phyloP scores from a whole-genome alignment of 768 basidiomycete species.

The Cystofilobasidium bisporidii region DNA sequence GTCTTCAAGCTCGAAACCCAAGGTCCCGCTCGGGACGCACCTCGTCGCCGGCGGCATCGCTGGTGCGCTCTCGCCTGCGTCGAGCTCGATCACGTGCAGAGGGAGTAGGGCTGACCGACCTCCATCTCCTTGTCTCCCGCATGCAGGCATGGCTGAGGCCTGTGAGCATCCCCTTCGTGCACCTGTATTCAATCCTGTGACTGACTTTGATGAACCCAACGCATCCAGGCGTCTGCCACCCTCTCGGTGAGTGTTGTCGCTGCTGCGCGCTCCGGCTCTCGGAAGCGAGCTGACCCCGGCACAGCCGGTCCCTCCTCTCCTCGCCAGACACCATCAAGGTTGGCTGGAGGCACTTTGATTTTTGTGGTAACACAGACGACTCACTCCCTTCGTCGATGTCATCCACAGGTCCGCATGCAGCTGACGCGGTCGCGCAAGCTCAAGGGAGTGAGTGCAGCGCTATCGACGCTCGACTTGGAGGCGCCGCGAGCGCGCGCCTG shows the following conservation, averaged over 20 bases:
- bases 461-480: not conserved
- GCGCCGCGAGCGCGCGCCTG: not conserved
- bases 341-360: too few species aligned
- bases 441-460: slow-evolving; percentile 61
- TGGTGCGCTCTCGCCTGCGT: too few species aligned
- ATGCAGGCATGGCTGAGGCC: slow-evolving; percentile 24
- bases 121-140: too few species aligned
- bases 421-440: slow-evolving; percentile 67
- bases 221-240: slow-evolving; percentile 22
- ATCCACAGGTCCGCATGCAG: slow-evolving; percentile 79
- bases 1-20: slow-evolving; percentile 21
- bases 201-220: too few species aligned
- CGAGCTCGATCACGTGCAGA: not conserved
- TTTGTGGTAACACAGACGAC: too few species aligned
- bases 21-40: slow-evolving; percentile 50
- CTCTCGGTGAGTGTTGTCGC: slow-evolving; percentile 16
- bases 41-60: slow-evolving; percentile 90
- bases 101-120: slow-evolving; percentile 1
- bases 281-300: not conserved
- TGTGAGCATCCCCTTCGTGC: slow-evolving; percentile 17
- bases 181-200: too few species aligned
- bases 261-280: not conserved
- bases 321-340: slow-evolving; percentile 75
- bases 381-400: too few species aligned
- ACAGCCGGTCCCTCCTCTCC: too few species aligned